Conservation (phyloP, 257 asterid species). For the Gentiana straminea region DNA sequence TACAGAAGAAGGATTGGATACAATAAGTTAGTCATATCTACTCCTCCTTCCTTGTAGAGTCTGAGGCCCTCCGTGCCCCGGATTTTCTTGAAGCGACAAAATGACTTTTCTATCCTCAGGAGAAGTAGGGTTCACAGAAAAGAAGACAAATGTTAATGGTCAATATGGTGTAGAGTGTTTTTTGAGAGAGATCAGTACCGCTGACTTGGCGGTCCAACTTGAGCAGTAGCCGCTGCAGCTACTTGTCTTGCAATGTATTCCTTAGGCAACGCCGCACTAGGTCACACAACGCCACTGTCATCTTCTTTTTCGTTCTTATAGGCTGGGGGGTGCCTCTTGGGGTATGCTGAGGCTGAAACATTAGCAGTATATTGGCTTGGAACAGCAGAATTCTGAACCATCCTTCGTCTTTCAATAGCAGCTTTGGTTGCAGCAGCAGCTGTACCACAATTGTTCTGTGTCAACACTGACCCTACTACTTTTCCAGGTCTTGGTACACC, state of each 20-base stretch:
- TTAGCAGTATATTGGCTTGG: slow-evolving; percentile 49
- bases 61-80: too few species aligned
- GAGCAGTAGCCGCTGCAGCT: slow-evolving; percentile 28
- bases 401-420: slow-evolving; percentile 49
- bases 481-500: slow-evolving; percentile 74
- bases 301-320: slow-evolving; percentile 38
- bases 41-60: too few species aligned
- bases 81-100: too few species aligned
- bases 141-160: neutral
- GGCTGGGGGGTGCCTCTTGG: slow-evolving; percentile 31
- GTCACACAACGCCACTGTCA: slow-evolving; percentile 19
- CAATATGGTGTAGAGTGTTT: neutral
- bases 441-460: slow-evolving; percentile 45
- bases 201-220: slow-evolving; percentile 31
- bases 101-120: too few species aligned
- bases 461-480: slow-evolving; percentile 47
- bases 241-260: slow-evolving; percentile 38
- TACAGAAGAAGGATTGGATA: too few species aligned
- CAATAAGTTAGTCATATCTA: too few species aligned
- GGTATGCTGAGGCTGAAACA: slow-evolving; percentile 43
- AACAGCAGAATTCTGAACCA: slow-evolving; percentile 42
- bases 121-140: too few species aligned
- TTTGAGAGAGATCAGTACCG: slow-evolving; percentile 21
- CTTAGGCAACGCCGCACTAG: slow-evolving; percentile 27
- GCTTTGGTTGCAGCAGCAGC: slow-evolving; percentile 41